phyloP scores from a whole-genome alignment of 1,284 basidiomycete genomes.

The Cerioporus squamosus region DNA sequence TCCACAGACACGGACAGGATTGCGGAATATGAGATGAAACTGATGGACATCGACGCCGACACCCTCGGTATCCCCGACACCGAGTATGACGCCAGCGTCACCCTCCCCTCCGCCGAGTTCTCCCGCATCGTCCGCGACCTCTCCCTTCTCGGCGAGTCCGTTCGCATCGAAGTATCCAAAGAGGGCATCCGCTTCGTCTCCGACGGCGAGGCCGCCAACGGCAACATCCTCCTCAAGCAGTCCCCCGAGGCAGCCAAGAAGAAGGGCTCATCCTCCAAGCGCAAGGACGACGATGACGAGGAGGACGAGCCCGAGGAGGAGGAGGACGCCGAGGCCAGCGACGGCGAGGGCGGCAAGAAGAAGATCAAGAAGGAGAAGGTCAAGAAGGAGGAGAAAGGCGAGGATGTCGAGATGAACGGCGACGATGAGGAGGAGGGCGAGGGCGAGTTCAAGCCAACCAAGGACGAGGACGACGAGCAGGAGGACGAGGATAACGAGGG shows the following conservation, averaged over 20 bases:
- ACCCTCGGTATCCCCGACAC: constrained; percentile 98
- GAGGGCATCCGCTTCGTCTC: constrained; percentile 95
- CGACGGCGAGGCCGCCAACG: constrained; percentile 95
- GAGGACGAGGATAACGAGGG: constrained; percentile 41
- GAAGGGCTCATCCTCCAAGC: constrained; percentile 33
- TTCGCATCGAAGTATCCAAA: constrained; percentile 95
- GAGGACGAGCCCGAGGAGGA: constrained; percentile 46
- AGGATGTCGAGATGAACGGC: constrained; percentile 43
- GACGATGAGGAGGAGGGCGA: constrained; percentile 48
- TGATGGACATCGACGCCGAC: constrained; percentile 99
- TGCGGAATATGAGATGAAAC: constrained; percentile 98
- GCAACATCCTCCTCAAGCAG: constrained; percentile 87
- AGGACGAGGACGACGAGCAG: constrained; percentile 49
- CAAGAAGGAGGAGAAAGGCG: constrained; percentile 38
- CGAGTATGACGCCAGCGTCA: constrained; percentile 94
- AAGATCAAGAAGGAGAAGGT: constrained; percentile 47
- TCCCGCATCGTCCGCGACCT: constrained; percentile 93
- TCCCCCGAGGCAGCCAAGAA: constrained; percentile 45
- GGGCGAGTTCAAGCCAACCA: constrained; percentile 45
- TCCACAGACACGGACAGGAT: constrained; percentile 86
- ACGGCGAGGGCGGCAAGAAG: constrained; percentile 44
- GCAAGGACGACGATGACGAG: constrained; percentile 47
- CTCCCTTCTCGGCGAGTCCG: constrained; percentile 90
- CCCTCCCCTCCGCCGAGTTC: constrained; percentile 89
- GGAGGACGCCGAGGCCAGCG: constrained; percentile 43